Conservation (phyloP, 2,329 filamentous ascomycete species). For the Cercospora sojina region DNA sequence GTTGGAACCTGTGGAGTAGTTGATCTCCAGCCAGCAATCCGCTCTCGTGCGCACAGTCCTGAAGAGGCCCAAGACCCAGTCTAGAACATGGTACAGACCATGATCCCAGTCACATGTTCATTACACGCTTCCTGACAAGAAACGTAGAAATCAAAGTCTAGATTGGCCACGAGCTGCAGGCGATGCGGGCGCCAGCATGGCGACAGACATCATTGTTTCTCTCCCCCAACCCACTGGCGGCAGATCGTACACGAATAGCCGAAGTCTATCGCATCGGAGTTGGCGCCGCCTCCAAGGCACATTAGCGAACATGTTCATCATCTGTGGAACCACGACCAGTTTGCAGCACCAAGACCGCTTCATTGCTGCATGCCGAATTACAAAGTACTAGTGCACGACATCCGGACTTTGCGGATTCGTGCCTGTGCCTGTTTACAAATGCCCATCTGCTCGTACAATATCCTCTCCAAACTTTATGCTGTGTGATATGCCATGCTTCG, state of each 20-base stretch:
- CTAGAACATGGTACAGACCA: constrained; percentile 2
- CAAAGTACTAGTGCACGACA: neutral
- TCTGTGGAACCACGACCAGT: neutral
- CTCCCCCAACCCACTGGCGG: neutral
- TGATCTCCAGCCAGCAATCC: constrained; percentile 7
- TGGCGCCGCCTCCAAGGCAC: constrained; percentile 1
- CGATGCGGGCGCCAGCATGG: neutral
- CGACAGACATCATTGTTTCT: neutral
- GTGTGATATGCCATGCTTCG: neutral
- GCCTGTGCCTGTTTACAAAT: neutral
- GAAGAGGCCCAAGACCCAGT: neutral
- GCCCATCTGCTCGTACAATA: neutral
- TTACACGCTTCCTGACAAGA: neutral
- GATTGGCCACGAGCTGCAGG: neutral
- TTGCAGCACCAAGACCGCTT: neutral
- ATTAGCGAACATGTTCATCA: neutral
- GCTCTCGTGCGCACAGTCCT: constrained; percentile 1
- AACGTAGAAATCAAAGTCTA: neutral
- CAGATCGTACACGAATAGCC: constrained; percentile 4
- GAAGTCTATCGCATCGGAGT: constrained; percentile 6
- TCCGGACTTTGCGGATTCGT: neutral
- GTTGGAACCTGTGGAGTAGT: neutral
- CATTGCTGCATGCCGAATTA: neutral
- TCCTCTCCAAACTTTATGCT: neutral
- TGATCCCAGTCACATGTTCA: neutral